These are phyloP conservation scores for Piper longum DNA, from an alignment of 164 flowering plant species.

Conservation along the genomic window DNA sequence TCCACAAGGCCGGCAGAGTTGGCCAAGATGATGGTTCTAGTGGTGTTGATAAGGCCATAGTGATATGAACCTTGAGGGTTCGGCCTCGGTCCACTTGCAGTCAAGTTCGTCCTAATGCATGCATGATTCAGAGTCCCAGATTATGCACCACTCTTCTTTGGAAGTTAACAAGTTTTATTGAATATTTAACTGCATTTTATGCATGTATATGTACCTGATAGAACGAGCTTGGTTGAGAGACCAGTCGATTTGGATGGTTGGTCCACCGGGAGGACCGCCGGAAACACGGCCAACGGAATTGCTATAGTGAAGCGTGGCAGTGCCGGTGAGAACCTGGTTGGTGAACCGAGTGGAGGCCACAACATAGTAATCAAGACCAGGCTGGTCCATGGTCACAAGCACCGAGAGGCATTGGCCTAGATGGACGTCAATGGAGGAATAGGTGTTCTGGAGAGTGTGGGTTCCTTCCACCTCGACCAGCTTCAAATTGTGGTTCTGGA, in stretches of 20 bases:
- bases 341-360: slow-evolving; percentile 58
- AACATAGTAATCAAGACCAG: slow-evolving; percentile 48
- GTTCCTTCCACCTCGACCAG: slow-evolving; percentile 85
- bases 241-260: slow-evolving; percentile 32
- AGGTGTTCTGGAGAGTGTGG: slow-evolving; percentile 46
- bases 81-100: slow-evolving; percentile 84
- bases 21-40: slow-evolving; percentile 42
- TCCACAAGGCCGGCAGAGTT: slow-evolving; percentile 36
- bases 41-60: slow-evolving; percentile 45
- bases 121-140: too few relatives aligned
- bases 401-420: slow-evolving; percentile 83
- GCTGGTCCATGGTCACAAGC: slow-evolving; percentile 59
- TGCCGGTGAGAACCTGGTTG: slow-evolving; percentile 21
- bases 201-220: slow-evolving; percentile 26
- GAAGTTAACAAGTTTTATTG: too few relatives aligned
- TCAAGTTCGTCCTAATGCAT: slow-evolving; percentile 48
- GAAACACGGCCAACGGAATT: slow-evolving; percentile 27
- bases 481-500: slow-evolving; percentile 58
- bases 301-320: slow-evolving; percentile 47
- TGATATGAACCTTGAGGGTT: slow-evolving; percentile 96
- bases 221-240: slow-evolving; percentile 70
- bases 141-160: too few relatives aligned
- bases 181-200: too few relatives aligned
- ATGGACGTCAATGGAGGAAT: slow-evolving; percentile 55
- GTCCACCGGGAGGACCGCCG: slow-evolving; percentile 51